A percentile compares a stretch with the other conserved stretches of the same genome.
Evolutionary conservation across 768 basidiomycete genomes (phyloP).

Genomic region (Galerina marginata): DNA sequence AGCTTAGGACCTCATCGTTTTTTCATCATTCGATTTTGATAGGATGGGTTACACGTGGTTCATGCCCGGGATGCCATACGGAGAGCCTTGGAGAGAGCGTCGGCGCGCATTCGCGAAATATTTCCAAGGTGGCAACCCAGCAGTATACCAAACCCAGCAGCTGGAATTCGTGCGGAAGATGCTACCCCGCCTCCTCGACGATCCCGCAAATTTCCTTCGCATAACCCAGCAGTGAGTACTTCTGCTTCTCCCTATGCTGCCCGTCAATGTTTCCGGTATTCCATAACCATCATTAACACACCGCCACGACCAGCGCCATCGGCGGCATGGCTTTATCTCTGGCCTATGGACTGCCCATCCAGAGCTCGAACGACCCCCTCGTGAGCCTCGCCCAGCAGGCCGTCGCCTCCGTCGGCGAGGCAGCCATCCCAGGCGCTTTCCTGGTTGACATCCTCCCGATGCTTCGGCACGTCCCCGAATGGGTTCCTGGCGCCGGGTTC

Average conservation of each 20-base stretch:
- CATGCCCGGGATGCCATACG: conserved; percentile 45
- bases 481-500: conserved; percentile 67
- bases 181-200: conserved; percentile 33
- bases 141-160: conserved; percentile 34
- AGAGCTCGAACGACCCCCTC: conserved; percentile 46
- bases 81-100: conserved; percentile 43
- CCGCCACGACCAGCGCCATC: conserved; percentile 34
- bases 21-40: not conserved
- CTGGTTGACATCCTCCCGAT: conserved; percentile 49
- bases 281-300: too few species aligned
- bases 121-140: conserved; percentile 39
- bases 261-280: conserved; percentile 31
- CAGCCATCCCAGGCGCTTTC: conserved; percentile 43
- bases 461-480: conserved; percentile 54
- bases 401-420: conserved; percentile 33
- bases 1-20: not conserved
- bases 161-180: conserved; percentile 35
- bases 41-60: conserved; percentile 49
- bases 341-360: conserved; percentile 51
- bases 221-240: conserved; percentile 41
- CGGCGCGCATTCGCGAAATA: conserved; percentile 47
- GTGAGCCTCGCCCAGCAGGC: conserved; percentile 46
- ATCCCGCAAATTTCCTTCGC: conserved; percentile 42
- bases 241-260: conserved; percentile 26
- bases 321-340: conserved; percentile 44